Evolutionary conservation across 2,329 filamentous ascomycete genomes (phyloP).

Genomic region (Colletotrichum camelliae): DNA sequence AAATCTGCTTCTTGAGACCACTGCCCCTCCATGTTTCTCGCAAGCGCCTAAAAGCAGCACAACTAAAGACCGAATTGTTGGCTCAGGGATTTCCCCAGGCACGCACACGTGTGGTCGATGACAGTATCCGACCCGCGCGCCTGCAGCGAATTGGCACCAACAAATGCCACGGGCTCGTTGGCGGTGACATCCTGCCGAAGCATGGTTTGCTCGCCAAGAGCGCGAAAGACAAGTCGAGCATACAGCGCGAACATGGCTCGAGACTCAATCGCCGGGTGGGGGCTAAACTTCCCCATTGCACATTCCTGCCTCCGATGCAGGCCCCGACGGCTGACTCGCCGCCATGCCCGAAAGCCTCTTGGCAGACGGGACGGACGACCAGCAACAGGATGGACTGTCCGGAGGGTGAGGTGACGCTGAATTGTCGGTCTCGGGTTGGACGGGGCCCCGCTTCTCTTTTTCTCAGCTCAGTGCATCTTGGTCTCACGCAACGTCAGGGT

Average conservation of each 20-base stretch:
- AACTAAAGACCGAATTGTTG: neutral
- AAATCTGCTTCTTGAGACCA: neutral
- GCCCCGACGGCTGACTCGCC: constrained; percentile 8
- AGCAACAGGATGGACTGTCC: neutral
- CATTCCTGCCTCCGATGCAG: neutral
- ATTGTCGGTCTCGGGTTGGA: neutral
- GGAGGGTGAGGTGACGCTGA: neutral
- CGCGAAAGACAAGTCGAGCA: neutral
- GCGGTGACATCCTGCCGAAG: neutral
- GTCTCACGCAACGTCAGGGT: neutral
- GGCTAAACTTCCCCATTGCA: neutral
- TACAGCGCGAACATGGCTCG: neutral
- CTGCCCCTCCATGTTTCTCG: neutral
- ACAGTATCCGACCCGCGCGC: neutral
- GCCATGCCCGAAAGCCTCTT: neutral
- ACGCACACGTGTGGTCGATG: neutral
- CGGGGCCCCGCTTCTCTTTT: neutral
- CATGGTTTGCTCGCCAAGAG: neutral
- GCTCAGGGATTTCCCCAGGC: neutral
- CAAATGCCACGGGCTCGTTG: neutral
- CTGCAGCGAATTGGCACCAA: neutral
- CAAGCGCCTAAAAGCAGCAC: neutral
- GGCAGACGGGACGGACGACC: neutral
- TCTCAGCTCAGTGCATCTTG: neutral
- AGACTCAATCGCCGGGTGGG: neutral